Evolutionary conservation across 1,284 basidiomycete species (phyloP).

Genomic region (Termitomyces sp.): DNA sequence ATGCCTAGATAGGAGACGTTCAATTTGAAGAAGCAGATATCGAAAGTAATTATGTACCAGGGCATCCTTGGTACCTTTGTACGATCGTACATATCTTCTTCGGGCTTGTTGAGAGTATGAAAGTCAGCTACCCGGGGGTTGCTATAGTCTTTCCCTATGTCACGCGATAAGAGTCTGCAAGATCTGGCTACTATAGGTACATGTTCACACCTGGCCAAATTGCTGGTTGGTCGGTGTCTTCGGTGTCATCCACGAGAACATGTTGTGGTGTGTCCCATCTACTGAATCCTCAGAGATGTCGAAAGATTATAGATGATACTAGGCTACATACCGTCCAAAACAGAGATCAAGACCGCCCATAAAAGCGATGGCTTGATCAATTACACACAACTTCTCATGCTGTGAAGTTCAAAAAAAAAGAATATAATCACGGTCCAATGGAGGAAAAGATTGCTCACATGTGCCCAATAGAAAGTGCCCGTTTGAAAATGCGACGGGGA

Average conservation of each 20-base stretch:
- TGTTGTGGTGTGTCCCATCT: slow-evolving; percentile 98
- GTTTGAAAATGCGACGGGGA: slow-evolving; percentile 98
- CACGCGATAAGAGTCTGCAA: not conserved
- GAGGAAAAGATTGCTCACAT: slow-evolving; percentile 43
- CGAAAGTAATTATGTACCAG: slow-evolving; percentile 53
- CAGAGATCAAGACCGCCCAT: slow-evolving; percentile 97
- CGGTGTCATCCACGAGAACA: slow-evolving; percentile 81
- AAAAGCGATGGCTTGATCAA: slow-evolving; percentile 96
- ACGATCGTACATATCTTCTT: slow-evolving; percentile 93
- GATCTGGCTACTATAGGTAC: not conserved
- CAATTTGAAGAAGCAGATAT: not conserved
- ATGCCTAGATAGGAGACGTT: slow-evolving; percentile 57
- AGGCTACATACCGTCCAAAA: slow-evolving; percentile 63
- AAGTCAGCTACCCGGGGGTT: slow-evolving; percentile 91
- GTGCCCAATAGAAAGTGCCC: slow-evolving; percentile 97
- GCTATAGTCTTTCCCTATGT: slow-evolving; percentile 83
- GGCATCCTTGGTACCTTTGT: slow-evolving; percentile 91
- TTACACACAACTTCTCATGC: slow-evolving; percentile 98
- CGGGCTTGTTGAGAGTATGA: slow-evolving; percentile 82
- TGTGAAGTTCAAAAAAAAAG: slow-evolving; percentile 28
- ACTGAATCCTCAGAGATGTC: not conserved
- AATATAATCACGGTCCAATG: slow-evolving; percentile 2
- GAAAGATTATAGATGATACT: not conserved
- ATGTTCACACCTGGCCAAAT: slow-evolving; percentile 78
- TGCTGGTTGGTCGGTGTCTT: slow-evolving; percentile 55